Base-by-base conservation (phyloP, 192 early-diverging fungal species). In the Lunasporangiospora selenospora region DNA sequence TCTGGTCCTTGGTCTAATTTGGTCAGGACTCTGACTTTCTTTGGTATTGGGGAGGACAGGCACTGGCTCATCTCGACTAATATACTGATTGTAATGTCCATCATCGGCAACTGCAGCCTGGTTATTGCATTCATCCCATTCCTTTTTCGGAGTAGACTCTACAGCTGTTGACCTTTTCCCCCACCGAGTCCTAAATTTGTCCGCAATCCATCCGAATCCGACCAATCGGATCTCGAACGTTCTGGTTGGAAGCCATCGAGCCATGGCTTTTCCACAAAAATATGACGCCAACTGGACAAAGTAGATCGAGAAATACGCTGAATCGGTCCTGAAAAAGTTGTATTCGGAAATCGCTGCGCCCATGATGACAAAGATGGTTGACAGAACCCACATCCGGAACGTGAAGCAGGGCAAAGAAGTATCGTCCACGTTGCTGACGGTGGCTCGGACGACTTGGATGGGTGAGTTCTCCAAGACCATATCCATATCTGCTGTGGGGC, bases 341-440 rank as follows among this genome's bases (percentile, higher is more conserved):
- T 75, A 78, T 62, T 78, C 56, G 2, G 79, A 75, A 30, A 81
- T 48, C 3, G 79, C 59, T 0, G 76, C 70, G 5, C 79, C 76
- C 46, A 81, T 54, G 37, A 51, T 31, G 26, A 70, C 52, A 61
- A 70, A 70, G 19, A 61, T 21, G 3, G 66, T 70, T 21, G 83
- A 78, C 18, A 87, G 62, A 3, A 78, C 47, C 83, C 81, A 87
- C 52, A 77, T 75, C 18, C 85, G 69, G 36, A 83, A 81, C 2
- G 85, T 85, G 30, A 85, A 56, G 32, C 76, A 73, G 9, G 80
- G 81, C 31, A 83, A 26, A 3, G 69, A 67, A 4, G 77, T 24
- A 54, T 87, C 83, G 21, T 77, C 76, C 1, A 61, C 31, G 2
- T 52, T 65, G 23, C 66, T 61, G 6, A 77, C 76, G 1, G 76